These are phyloP conservation scores for Tremella fuciformis DNA, from an alignment of 768 basidiomycete genomes.

Conservation along the genomic window DNA sequence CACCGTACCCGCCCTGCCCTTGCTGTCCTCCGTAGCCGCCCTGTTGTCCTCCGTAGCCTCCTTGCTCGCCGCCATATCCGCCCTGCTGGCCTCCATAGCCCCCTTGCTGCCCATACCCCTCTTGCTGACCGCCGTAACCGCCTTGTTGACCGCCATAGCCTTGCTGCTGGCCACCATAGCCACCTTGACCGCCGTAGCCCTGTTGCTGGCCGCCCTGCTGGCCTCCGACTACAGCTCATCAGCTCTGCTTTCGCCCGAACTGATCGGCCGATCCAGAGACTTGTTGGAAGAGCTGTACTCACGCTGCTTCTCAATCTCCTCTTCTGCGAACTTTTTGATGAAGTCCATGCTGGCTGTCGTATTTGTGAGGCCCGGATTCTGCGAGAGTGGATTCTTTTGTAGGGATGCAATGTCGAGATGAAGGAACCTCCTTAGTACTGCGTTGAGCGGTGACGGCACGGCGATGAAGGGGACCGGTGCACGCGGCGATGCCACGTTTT, in stretches of 20 bases:
- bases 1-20: constrained; percentile 13
- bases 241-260: too few species aligned
- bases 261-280: constrained; percentile 2
- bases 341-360: constrained; percentile 55
- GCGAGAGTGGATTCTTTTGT: background rate
- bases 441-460: background rate
- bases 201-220: constrained; percentile 10
- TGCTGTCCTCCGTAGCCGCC: constrained; percentile 15
- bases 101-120: background rate
- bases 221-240: too few species aligned
- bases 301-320: constrained; percentile 62
- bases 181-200: background rate
- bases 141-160: constrained; percentile 15
- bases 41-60: constrained; percentile 27
- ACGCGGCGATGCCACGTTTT: background rate
- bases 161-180: constrained; percentile 16
- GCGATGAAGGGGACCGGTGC: too few species aligned
- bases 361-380: background rate
- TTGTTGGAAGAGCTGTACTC: constrained; percentile 33
- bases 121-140: constrained; percentile 13
- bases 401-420: background rate
- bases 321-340: constrained; percentile 68
- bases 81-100: constrained; percentile 16
- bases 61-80: constrained; percentile 14
- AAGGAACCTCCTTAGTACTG: background rate